Evolutionary conservation across 352 stramenopile species (phyloP), one percentile per base, ranked within the genome.

Genomic region (Phytopythium aichiense): DNA sequence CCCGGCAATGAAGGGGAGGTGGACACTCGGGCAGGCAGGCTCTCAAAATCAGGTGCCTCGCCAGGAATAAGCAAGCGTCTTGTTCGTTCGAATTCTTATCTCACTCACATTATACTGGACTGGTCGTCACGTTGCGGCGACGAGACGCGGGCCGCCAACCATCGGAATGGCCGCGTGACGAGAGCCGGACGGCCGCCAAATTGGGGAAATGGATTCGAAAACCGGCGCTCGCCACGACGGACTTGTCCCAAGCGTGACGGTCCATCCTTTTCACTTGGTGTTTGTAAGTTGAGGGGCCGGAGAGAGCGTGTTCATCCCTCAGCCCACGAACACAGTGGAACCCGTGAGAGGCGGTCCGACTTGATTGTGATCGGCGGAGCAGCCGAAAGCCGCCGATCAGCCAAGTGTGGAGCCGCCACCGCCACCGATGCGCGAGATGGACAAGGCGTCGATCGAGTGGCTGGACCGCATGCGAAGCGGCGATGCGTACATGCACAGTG

Each of bases 291-390:
- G 33, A 18, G n/a, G 20, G 18, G 31, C 23, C 51, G 51, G 45
- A 51, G 45, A 51, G 45, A 51, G 45, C 45, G 45, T 51, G 45
- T 51, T 28, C 22, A 2, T 31, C 8, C 22, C n/a, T 28, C 22
- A 8, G 22, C 9, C 31, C 16, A 3, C 49, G 23, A 13, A 4
- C 51, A 57, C 11, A 28, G 51, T 57, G 51, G 51, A 18, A 43
- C 16, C n/a, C 28, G 9, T 13, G 33, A 58, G 52, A 43, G 31
- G 9, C 20, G 22, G 33, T 33, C 20, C 52, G 30, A 30, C 52
- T 58, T 58, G 53, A 58, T 49, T 57, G 51, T 57, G 51, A 57
- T 57, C 51, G 25, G 51, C 31, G 31, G 28, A 42, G 51, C 30
- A 15, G 20, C 20, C 30, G 48, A 56, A 56, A 33, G 25, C 3